Evolutionary conservation across 2,329 filamentous ascomycete genomes (phyloP), one percentile per base, ranked within the genome.

Genomic region (Chrysosporium queenslandicum): DNA sequence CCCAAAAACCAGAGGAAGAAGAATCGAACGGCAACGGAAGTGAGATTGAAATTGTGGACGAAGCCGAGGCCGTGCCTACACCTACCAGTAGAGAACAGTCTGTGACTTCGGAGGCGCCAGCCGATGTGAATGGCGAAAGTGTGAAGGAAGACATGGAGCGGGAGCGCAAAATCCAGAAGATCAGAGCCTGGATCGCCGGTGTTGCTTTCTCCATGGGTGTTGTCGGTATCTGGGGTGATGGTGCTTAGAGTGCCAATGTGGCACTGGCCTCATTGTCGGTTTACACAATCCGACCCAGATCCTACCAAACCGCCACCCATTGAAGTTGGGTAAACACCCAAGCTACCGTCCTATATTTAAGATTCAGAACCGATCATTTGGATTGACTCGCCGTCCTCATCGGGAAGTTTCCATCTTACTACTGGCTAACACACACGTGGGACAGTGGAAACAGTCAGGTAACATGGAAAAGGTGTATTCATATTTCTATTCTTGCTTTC

Each of bases 191-290:
- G 55, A 60, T 73, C 30, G 65, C 68, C 37, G 71, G 69, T 0
- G 40, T 70, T 46, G 72, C 69, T 2, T 67, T 74, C 52, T 66
- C 67, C 1, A 72, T 74, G 66, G 69, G 68, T 18, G 69, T 75
- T 50, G 69, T 75, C 37, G 73, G 73, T 6, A 66, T 75, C 25
- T 75, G 73, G 73, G 73, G 73, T 1, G 73, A 75, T 58, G 63
- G 66, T 27, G 62, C 60, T 51, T 64, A 59, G 64, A 4, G 14
- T 5, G n/a, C 9, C 27, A 9, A 29, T 29, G 5, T 29, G 5
- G 27, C 27, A 9, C 27, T 29, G 27, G 27, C 27, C n/a, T 29
- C 27, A 5, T 29, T 29, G 27, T 9, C 27, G 27, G 27, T 29
- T 4, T n/a, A n/a, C n/a, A 29, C 27, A 29, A 29, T 29, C n/a